Evolutionary conservation across 768 basidiomycete genomes (phyloP).

Genomic region (Pleurotus citrinopileatus): DNA sequence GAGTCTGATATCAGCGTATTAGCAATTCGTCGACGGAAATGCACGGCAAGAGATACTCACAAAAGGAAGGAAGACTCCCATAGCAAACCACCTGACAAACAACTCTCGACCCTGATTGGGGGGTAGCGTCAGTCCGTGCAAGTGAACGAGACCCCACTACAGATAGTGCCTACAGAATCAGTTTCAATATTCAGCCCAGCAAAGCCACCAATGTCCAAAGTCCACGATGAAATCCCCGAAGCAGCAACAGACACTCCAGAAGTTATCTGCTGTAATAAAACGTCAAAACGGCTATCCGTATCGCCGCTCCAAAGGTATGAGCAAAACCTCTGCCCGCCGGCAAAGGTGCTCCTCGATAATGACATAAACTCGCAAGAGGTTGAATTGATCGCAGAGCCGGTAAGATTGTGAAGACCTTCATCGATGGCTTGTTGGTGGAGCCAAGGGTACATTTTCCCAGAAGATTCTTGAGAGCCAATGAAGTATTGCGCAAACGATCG

Average conservation of each 20-base stretch:
- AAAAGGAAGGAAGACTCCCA: constrained; percentile 36
- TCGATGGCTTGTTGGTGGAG: constrained; percentile 36
- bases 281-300: constrained; percentile 30
- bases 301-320: constrained; percentile 36
- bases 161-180: constrained; percentile 16
- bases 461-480: constrained; percentile 31
- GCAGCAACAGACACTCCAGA: constrained; percentile 30
- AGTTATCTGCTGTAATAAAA: constrained; percentile 32
- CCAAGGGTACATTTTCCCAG: constrained; percentile 36
- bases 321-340: constrained; percentile 34
- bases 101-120: constrained; percentile 25
- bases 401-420: constrained; percentile 32
- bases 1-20: constrained; percentile 18
- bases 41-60: constrained; percentile 18
- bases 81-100: constrained; percentile 32
- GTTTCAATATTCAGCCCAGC: constrained; percentile 28
- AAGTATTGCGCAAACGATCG: constrained; percentile 34
- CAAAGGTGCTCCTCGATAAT: constrained; percentile 32
- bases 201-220: constrained; percentile 35
- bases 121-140: neutral
- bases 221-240: constrained; percentile 35
- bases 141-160: neutral
- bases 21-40: neutral
- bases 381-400: constrained; percentile 14
- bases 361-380: constrained; percentile 32